Evolutionary conservation across 768 basidiomycete species (phyloP).

Genomic region (Russula sp.): DNA sequence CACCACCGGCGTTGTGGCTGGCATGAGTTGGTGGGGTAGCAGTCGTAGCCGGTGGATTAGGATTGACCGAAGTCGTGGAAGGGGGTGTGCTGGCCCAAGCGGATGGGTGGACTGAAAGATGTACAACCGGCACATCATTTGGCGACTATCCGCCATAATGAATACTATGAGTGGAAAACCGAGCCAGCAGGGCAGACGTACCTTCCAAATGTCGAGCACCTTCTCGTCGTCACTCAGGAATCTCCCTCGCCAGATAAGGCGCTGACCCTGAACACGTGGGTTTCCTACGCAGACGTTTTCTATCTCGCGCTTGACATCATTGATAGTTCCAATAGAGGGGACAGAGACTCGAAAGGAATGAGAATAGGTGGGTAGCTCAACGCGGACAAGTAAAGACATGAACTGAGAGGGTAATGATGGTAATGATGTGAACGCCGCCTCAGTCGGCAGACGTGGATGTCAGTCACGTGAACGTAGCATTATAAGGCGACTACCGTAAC

Average conservation of each 20-base stretch:
- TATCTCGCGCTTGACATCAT: conserved; percentile 68
- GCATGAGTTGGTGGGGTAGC: conserved; percentile 7
- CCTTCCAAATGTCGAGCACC: conserved; percentile 69
- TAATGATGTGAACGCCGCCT: not conserved
- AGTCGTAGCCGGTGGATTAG: conserved; percentile 14
- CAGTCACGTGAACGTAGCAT: conserved; percentile 14
- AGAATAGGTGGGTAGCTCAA: conserved; percentile 75
- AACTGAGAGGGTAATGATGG: conserved; percentile 2
- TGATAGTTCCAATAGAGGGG: conserved; percentile 47
- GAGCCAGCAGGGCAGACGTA: conserved; percentile 37
- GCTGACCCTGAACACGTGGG: conserved; percentile 68
- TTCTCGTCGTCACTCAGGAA: conserved; percentile 61
- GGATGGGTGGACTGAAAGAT: conserved; percentile 77
- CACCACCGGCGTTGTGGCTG: not conserved
- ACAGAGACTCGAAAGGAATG: conserved; percentile 61
- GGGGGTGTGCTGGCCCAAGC: conserved; percentile 65
- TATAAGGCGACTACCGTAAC: not conserved
- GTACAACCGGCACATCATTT: conserved; percentile 60
- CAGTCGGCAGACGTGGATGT: conserved; percentile 22
- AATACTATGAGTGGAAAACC: not conserved
- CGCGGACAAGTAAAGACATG: conserved; percentile 44
- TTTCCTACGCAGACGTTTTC: conserved; percentile 55
- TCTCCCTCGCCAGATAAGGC: conserved; percentile 74
- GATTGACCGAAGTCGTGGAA: conserved; percentile 27
- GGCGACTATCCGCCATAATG: conserved; percentile 41